Evolutionary conservation across 306 rosid species (phyloP), one percentile per base, ranked within the genome.

Genomic region (Rubus idaeus): DNA sequence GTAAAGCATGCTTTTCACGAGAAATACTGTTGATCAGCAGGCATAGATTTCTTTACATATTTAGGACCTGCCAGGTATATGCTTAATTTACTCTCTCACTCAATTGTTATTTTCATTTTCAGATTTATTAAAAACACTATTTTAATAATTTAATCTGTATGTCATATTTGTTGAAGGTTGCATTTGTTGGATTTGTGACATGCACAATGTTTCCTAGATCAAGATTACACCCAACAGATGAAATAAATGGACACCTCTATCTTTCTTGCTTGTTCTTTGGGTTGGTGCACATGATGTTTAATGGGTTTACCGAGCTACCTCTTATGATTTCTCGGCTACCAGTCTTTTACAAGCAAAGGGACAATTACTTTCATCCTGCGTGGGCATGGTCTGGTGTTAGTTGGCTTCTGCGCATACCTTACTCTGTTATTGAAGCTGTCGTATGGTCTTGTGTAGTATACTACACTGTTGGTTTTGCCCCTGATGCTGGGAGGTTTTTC

Each of bases 251-350:
- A 83, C 77, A 63, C 57, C 93, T 91, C 20, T 93, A 93, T 82
- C 92, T 91, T 47, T 80, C 98, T 82, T 87, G 94, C 85, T 81
- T 93, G 37, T 91, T 93, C 80, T 93, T 81, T 62, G 98, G 96
- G 81, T 74, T 93, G 82, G 85, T 93, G 68, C 97, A 93, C 78
- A 91, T 93, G 97, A 84, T 93, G 97, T 93, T 93, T 42, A 93
- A 93, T 77, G 98, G 97, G 18, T 86, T 93, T 70, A 80, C 97
- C 70, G 96, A 93, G 87, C 85, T 93, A 12, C 86, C 97, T 74
- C 85, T 93, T n/a, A 87, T 87, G 92, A 88, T 93, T 77, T 58
- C 87, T 42, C 90, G 98, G 73, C 93, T 93, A 12, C 97, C 97
- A 13, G 89, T 93, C 68, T 93, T 91, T 70, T 91, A 88, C 83